Evolutionary conservation across 768 basidiomycete species (phyloP), one percentile per base, ranked within the genome.

Genomic region (Boletus bicolor): DNA sequence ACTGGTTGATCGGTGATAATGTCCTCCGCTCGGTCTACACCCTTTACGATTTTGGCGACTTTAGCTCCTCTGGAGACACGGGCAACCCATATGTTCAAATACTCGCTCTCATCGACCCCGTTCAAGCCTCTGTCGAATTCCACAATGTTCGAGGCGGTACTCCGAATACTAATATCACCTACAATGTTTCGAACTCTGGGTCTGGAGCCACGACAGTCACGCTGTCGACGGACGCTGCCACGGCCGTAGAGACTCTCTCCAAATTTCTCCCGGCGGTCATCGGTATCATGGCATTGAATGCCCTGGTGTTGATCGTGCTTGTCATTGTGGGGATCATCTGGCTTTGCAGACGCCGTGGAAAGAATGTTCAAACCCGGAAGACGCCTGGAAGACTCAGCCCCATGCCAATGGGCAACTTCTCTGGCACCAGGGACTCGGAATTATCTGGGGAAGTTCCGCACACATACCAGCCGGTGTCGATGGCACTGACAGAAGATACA

Each of bases 31-130:
- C 89, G 15, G 74, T 92, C 38, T 93, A 93, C 70, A 81, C 88
- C 8, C 73, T 93, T 53, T 93, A 91, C 68, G 87, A 92, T 70
- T 93, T 87, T 66, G 91, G 91, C 24, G 88, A 93, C 72, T 91
- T 82, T 61, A 81, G 85, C 64, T 68, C 77, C 12, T 74, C 78
- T 5, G 85, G 83, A 37, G 70, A 78, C 15, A 85, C 85, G 83
- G 89, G 88, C 39, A 71, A 85, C 65, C 91, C 91, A 5, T 91
- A 88, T 68, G 80, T 93, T 73, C 85, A 86, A 70, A 72, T 93
- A 38, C 77, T 91, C 57, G 74, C 88, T 14, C 77, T 91, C 50
- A 70, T 88, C 57, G 78, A 91, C 65, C 84, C 91, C 19, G 75
- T 84, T 62, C 66, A 82, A 50, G 91, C 88, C 21, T 90, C 89